phyloP scores from a whole-genome alignment of 306 rosid genomes.

The Carpinus fangiana region DNA sequence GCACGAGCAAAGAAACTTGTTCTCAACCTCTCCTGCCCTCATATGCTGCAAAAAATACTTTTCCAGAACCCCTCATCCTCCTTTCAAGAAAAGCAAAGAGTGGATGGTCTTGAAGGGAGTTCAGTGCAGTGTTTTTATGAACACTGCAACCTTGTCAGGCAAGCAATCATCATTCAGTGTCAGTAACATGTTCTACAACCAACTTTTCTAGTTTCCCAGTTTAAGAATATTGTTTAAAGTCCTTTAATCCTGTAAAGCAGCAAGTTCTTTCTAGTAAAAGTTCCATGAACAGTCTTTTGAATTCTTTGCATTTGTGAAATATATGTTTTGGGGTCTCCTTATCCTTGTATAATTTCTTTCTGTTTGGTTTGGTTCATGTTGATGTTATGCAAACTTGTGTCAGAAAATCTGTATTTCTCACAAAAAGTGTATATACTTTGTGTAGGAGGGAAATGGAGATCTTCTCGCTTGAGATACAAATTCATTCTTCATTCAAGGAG shows the following conservation, averaged over 20 bases:
- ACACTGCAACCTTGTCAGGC: constrained; percentile 18
- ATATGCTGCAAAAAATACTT: background rate
- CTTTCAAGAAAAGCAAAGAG: constrained; percentile 30
- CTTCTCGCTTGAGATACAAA: constrained; percentile 3
- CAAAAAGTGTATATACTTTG: background rate
- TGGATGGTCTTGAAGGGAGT: background rate
- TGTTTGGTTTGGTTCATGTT: background rate
- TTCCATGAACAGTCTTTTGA: background rate
- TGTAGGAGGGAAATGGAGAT: constrained; percentile 8
- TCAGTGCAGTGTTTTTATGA: background rate
- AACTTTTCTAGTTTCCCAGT: background rate
- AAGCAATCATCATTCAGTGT: constrained; percentile 29
- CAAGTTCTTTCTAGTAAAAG: background rate
- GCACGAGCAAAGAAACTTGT: background rate
- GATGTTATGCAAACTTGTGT: background rate
- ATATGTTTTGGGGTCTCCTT: background rate
- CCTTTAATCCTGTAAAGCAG: background rate
- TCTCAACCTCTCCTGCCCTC: background rate
- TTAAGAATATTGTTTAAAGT: background rate
- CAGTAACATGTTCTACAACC: constrained; percentile 1
- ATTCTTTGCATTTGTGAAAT: background rate
- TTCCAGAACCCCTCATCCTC: background rate
- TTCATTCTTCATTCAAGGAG: constrained; percentile 18
- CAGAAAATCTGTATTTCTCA: background rate
- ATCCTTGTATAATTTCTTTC: background rate